phyloP scores from a whole-genome alignment of 1,284 basidiomycete species.

The Coriolopsis trogii region DNA sequence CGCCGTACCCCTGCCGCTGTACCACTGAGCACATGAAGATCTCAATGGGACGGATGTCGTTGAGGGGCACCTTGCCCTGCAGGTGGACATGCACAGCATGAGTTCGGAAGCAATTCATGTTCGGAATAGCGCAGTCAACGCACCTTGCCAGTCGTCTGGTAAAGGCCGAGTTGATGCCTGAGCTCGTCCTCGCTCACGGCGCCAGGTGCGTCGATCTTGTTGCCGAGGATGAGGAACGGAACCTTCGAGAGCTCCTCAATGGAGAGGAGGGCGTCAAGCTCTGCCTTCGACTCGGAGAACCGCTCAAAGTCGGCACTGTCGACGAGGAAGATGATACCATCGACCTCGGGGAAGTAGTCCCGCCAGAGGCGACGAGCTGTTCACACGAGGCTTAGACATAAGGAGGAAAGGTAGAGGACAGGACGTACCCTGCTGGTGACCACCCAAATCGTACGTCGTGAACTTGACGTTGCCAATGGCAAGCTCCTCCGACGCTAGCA shows the following conservation, averaged over 20 bases:
- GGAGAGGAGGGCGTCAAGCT: conserved; percentile 92
- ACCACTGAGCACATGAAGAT: conserved; percentile 99
- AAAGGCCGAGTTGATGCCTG: conserved; percentile 92
- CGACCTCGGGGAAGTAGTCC: conserved; percentile 99
- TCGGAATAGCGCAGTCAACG: background rate
- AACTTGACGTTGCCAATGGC: conserved; percentile 99
- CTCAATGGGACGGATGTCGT: conserved; percentile 97
- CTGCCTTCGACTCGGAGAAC: conserved; percentile 94
- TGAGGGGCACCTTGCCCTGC: conserved; percentile 95
- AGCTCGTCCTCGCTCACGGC: conserved; percentile 98
- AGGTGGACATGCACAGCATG: no score
- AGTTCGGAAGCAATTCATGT: no score
- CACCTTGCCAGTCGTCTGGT: conserved; percentile 99
- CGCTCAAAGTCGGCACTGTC: conserved; percentile 97
- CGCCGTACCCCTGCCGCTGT: conserved; percentile 98
- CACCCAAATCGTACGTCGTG: conserved; percentile 98
- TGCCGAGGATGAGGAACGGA: conserved; percentile 98
- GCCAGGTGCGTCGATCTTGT: conserved; percentile 99
- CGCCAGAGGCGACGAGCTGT: conserved; percentile 97
- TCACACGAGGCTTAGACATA: conserved; percentile 10
- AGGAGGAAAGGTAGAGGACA: background rate
- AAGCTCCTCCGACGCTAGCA: conserved; percentile 93
- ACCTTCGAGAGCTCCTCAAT: conserved; percentile 97
- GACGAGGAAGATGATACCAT: conserved; percentile 98
- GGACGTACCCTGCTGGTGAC: conserved; percentile 89